Conservation (phyloP, 208 protist species). For the Wallacemonas sp. region DNA sequence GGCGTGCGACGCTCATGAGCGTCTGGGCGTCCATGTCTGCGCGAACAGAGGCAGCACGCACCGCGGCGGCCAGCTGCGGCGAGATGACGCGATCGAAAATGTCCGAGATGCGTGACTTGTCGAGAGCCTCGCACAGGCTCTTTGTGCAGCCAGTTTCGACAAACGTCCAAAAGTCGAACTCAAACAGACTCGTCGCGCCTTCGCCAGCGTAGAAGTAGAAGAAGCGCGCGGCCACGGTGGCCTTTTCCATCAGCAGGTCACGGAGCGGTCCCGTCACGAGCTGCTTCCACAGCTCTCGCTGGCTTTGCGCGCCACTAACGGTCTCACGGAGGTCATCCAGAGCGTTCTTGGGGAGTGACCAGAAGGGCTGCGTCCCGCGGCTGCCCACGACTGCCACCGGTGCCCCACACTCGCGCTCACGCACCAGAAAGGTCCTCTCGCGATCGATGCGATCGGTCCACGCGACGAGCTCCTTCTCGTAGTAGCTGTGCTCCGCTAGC, state of each 20-base stretch:
- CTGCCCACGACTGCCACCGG: conserved; percentile 57
- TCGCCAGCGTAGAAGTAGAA: conserved; percentile 76
- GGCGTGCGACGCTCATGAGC: conserved; percentile 47
- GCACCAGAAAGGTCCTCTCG: conserved; percentile 36
- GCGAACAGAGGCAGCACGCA: conserved; percentile 44
- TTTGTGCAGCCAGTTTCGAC: conserved; percentile 34
- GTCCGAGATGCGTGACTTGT: conserved; percentile 36
- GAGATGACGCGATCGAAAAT: conserved; percentile 80
- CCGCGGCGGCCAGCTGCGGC: conserved; percentile 57
- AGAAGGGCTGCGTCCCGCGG: conserved; percentile 37
- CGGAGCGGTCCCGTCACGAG: conserved; percentile 38
- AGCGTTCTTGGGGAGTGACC: conserved; percentile 40
- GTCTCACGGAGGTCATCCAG: conserved; percentile 49
- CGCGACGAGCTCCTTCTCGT: conserved; percentile 23
- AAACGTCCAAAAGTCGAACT: conserved; percentile 85
- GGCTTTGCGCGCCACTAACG: conserved; percentile 23
- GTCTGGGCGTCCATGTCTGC: conserved; percentile 43
- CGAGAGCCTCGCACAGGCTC: conserved; percentile 28
- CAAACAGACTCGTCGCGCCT: conserved; percentile 54
- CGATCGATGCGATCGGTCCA: conserved; percentile 16
- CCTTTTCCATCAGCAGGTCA: conserved; percentile 44
- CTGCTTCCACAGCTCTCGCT: conserved; percentile 44
- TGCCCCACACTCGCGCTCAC: conserved; percentile 39
- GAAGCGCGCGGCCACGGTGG: conserved; percentile 43
- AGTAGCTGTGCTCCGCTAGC: conserved; percentile 11